These are phyloP conservation scores for Begonia fuchsioides DNA, from an alignment of 306 rosid genomes.

Conservation along the genomic window DNA sequence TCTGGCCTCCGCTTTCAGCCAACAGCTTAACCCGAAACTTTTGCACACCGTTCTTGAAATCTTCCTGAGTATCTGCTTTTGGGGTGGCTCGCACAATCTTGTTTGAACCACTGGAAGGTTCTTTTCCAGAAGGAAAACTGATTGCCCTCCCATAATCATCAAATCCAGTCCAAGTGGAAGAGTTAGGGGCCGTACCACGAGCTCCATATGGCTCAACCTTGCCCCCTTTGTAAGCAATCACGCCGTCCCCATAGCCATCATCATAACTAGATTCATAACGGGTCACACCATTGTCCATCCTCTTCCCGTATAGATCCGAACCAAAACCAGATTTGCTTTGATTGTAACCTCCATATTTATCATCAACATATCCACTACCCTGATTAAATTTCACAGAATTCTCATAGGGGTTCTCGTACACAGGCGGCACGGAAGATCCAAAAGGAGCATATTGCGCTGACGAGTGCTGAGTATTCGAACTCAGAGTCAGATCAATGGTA, in stretches of 20 bases:
- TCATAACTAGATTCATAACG: constrained; percentile 29
- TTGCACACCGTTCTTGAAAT: constrained; percentile 48
- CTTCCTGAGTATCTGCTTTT: constrained; percentile 55
- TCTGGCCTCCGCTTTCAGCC: constrained; percentile 83
- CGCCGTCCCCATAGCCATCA: constrained; percentile 55
- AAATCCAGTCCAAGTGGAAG: constrained; percentile 54
- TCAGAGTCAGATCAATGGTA: constrained; percentile 12
- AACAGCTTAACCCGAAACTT: constrained; percentile 84
- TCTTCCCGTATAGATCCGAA: constrained; percentile 41
- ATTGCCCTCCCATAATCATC: constrained; percentile 92
- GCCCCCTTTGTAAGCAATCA: constrained; percentile 66
- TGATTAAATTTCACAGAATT: constrained; percentile 36
- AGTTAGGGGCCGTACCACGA: constrained; percentile 75
- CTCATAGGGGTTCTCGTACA: constrained; percentile 43
- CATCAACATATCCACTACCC: constrained; percentile 38
- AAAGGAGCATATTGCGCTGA: constrained; percentile 28
- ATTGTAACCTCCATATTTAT: constrained; percentile 27
- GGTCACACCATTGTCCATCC: constrained; percentile 20
- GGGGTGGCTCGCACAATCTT: constrained; percentile 81
- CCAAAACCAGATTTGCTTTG: constrained; percentile 49
- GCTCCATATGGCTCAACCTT: constrained; percentile 85
- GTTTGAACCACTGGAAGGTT: constrained; percentile 22
- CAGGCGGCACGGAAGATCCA: constrained; percentile 33
- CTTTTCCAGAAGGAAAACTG: constrained; percentile 31
- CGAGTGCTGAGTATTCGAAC: constrained; percentile 22